phyloP scores from a whole-genome alignment of 1,284 basidiomycete species.

The Rugiboletus extremiorientalis region DNA sequence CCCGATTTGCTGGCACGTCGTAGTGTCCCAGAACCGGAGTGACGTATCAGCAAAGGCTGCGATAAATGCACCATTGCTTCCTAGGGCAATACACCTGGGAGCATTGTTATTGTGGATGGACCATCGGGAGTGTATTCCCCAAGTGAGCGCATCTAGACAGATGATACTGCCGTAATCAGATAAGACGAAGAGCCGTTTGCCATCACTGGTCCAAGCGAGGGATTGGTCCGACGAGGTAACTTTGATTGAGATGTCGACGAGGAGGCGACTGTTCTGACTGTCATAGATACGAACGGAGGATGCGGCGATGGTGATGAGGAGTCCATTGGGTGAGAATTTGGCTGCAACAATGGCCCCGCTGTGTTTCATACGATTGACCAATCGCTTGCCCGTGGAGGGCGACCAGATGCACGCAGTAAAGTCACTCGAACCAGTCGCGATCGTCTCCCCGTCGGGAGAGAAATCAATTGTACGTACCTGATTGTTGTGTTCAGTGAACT shows the following conservation, averaged over 20 bases:
- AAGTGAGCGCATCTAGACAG: background rate
- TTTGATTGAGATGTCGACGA: constrained; percentile 1
- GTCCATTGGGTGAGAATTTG: constrained; percentile 17
- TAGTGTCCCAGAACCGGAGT: constrained; percentile 11
- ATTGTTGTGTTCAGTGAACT: background rate
- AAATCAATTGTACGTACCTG: constrained; percentile 5
- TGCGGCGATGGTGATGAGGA: constrained; percentile 7
- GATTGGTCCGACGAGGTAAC: constrained; percentile 1
- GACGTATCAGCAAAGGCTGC: constrained; percentile 5
- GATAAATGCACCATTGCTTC: background rate
- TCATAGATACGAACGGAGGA: constrained; percentile 7
- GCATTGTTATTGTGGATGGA: background rate
- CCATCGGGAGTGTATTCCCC: background rate
- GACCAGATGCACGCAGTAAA: constrained; percentile 8
- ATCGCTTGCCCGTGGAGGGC: background rate
- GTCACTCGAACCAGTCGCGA: constrained; percentile 10
- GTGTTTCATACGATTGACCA: background rate
- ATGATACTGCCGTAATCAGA: background rate
- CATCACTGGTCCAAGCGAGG: constrained; percentile 6
- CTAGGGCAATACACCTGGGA: constrained; percentile 6
- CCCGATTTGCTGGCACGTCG: constrained; percentile 4
- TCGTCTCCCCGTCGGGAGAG: constrained; percentile 2
- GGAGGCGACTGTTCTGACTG: background rate
- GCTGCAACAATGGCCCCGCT: background rate
- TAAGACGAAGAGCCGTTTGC: constrained; percentile 3